Evolutionary conservation across 176 grass and related monocot genomes (phyloP), one percentile per base, ranked within the genome.

Genomic region (Rhynchospora breviuscula): DNA sequence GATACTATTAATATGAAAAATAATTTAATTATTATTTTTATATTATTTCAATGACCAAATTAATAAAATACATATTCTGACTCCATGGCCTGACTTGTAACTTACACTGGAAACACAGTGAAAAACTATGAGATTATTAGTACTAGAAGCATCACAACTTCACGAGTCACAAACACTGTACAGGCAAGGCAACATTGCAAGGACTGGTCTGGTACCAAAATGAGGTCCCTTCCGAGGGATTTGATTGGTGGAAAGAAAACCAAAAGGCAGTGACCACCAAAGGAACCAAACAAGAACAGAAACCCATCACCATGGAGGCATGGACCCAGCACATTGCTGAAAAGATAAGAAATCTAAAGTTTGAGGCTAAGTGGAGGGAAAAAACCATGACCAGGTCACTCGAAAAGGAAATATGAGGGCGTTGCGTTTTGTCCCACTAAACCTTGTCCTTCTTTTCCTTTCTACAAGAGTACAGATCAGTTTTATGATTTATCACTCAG

Each of bases 351-450:
- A 75, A 75, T 51, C 11, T 51, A 0, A 69, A 53, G 10, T 53
- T 53, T 46, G 5, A 40, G 5, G 40, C 15, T n/a, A 6, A n/a
- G 57, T 59, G 57, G 57, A 19, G 15, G 57, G 17, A 19, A 59
- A 59, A 59, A 59, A 59, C 57, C 19, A 7, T 3, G 4, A 73
- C 69, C 69, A 73, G 69, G 69, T 73, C 69, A 74, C n/a, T 74
- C 1, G 45, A 74, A 74, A 74, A 74, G 45, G 69, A 74, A 51
- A 25, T 74, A 6, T 74, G 69, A 49, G 43, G 44, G 68, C 44
- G 68, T 72, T 72, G n/a, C 8, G 44, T 22, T 74, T 73, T 74
- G 69, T 74, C 69, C 69, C 69, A 74, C 69, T 74, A 49, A 72
- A 10, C 44, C 18, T 44, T 51, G 69, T 74, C 44, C 44, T 10